Evolutionary conservation across 305 asterid genomes (phyloP).

Genomic region (Fraxinus velutina): DNA sequence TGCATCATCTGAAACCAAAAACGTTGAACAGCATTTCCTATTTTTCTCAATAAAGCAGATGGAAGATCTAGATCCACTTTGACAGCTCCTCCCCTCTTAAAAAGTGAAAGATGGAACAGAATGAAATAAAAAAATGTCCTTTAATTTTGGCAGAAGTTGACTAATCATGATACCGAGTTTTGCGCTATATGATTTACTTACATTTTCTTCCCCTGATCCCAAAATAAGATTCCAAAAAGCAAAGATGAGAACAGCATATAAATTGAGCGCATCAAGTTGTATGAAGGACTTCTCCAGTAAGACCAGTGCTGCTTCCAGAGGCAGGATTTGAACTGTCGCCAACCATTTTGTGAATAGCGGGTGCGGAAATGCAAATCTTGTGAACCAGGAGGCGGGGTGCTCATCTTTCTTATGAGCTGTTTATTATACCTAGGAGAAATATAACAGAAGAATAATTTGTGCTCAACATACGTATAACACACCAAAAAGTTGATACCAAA

Average conservation of each 20-base stretch:
- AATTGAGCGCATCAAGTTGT: constrained; percentile 49
- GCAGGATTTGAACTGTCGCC: constrained; percentile 62
- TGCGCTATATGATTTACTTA: constrained; percentile 24
- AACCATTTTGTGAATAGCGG: constrained; percentile 38
- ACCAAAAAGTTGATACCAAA: neutral
- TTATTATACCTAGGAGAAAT: constrained; percentile 37
- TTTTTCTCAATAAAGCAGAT: neutral
- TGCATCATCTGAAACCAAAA: neutral
- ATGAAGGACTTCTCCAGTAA: constrained; percentile 67
- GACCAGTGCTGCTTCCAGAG: constrained; percentile 68
- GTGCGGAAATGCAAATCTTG: constrained; percentile 48
- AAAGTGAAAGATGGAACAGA: neutral
- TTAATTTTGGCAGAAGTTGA: neutral
- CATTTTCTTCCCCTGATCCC: constrained; percentile 53
- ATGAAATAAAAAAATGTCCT: neutral
- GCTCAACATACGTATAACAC: neutral
- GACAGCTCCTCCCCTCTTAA: neutral
- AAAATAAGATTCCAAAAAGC: constrained; percentile 44
- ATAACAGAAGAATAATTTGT: constrained; percentile 1
- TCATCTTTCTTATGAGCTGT: constrained; percentile 38
- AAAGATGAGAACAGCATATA: constrained; percentile 38
- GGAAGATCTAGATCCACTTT: neutral
- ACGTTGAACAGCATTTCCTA: neutral
- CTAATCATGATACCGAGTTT: neutral
- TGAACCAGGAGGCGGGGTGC: constrained; percentile 48